phyloP scores from a whole-genome alignment of 2,329 filamentous ascomycete genomes.

The Alternaria consortialis region DNA sequence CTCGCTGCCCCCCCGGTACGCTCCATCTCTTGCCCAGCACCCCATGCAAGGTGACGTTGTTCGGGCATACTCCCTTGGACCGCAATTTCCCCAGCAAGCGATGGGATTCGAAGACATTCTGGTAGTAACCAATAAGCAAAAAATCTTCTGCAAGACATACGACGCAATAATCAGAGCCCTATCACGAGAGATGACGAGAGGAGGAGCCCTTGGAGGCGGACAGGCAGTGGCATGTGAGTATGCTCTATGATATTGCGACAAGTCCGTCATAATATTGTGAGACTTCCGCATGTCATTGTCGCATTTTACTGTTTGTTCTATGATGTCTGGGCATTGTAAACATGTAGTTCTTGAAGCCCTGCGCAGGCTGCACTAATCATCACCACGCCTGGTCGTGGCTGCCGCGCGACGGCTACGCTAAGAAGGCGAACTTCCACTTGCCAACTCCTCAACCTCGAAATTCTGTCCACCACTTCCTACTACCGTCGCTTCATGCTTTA shows the following conservation, averaged over 20 bases:
- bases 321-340: background rate
- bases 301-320: background rate
- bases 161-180: background rate
- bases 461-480: background rate
- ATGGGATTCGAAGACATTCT: constrained; percentile 3
- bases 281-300: background rate
- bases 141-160: background rate
- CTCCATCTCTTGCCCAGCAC: constrained; percentile 8
- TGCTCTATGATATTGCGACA: background rate
- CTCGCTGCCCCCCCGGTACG: constrained; percentile 1
- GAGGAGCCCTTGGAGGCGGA: background rate
- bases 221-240: background rate
- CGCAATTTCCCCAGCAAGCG: constrained; percentile 4
- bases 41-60: constrained; percentile 20
- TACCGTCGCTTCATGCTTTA: background rate
- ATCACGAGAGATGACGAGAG: constrained; percentile 3
- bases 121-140: background rate
- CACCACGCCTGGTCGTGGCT: background rate
- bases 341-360: background rate
- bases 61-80: constrained; percentile 11
- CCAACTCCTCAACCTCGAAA: background rate
- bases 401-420: constrained; percentile 1
- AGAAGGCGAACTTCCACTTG: background rate
- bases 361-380: background rate
- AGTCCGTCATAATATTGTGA: background rate